Conservation (phyloP, 257 asterid genomes). For the Thymus quinquecostatus region DNA sequence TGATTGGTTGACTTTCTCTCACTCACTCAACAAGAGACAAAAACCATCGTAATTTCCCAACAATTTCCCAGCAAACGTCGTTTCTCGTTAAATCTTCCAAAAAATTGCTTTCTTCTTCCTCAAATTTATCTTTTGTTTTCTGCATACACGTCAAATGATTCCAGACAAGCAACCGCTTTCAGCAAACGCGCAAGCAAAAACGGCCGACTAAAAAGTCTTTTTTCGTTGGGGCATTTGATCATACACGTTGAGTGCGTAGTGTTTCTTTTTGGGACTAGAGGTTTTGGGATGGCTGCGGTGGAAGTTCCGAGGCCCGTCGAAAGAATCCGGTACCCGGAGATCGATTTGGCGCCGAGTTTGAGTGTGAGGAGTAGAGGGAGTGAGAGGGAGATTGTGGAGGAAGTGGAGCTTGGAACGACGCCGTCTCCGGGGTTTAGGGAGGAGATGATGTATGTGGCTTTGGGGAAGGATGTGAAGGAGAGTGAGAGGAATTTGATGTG, state of each 20-base stretch:
- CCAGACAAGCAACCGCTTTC: slow-evolving; percentile 29
- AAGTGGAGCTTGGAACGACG: slow-evolving; percentile 40
- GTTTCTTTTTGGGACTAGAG: background rate
- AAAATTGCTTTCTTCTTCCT: background rate
- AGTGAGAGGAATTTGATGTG: slow-evolving; percentile 60
- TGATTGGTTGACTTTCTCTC: slow-evolving; percentile 23
- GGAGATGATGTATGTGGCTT: slow-evolving; percentile 62
- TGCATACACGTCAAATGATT: background rate
- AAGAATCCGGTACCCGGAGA: slow-evolving; percentile 34
- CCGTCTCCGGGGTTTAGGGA: slow-evolving; percentile 41
- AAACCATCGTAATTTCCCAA: slow-evolving; percentile 17
- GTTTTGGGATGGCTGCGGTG: slow-evolving; percentile 37
- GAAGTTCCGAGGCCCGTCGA: slow-evolving; percentile 33
- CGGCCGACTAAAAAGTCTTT: background rate
- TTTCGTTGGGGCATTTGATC: slow-evolving; percentile 1
- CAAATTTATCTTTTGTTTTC: background rate
- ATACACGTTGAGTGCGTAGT: background rate
- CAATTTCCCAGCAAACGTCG: slow-evolving; percentile 19
- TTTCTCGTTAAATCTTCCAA: background rate
- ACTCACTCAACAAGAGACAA: background rate
- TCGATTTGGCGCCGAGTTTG: slow-evolving; percentile 34
- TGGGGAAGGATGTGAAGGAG: slow-evolving; percentile 77
- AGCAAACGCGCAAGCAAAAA: no score
- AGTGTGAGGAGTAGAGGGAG: slow-evolving; percentile 31
- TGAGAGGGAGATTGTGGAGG: slow-evolving; percentile 44